Percentiles rank a stretch among this genome's conserved stretches.
Conservation (phyloP, 73 alveolate genomes). For the Stentor roeselii region DNA sequence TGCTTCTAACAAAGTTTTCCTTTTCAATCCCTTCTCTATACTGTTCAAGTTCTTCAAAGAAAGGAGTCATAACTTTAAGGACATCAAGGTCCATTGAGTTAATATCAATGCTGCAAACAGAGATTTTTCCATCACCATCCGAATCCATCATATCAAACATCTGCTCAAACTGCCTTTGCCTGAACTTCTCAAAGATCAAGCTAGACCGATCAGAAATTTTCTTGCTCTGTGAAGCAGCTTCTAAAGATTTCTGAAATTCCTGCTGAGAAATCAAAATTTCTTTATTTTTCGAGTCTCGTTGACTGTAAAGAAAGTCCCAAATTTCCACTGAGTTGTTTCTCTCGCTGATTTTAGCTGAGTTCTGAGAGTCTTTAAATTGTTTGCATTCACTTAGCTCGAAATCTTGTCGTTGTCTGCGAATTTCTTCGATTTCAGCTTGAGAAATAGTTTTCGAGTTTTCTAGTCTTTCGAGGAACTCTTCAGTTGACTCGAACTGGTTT, state of each 20-base stretch:
- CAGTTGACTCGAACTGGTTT: background rate
- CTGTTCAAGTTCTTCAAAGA: background rate
- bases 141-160: background rate
- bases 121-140: conserved; percentile 9
- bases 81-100: background rate
- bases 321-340: background rate
- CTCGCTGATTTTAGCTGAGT: background rate
- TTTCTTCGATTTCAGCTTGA: conserved; percentile 8
- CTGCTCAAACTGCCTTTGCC: background rate
- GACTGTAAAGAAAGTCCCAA: background rate
- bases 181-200: background rate
- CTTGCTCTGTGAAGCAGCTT: background rate
- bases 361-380: background rate
- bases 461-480: conserved; percentile 26
- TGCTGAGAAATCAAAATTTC: background rate
- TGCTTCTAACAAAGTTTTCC: background rate
- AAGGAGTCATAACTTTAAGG: background rate
- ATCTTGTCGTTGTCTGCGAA: background rate
- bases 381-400: background rate
- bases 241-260: background rate
- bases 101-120: background rate
- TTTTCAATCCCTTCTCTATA: background rate
- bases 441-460: background rate
- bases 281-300: background rate
- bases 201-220: background rate